Percentiles rank a stretch among this genome's conserved stretches.
phyloP scores from a whole-genome alignment of 83 land plant species.

The Picea engelmannii region DNA sequence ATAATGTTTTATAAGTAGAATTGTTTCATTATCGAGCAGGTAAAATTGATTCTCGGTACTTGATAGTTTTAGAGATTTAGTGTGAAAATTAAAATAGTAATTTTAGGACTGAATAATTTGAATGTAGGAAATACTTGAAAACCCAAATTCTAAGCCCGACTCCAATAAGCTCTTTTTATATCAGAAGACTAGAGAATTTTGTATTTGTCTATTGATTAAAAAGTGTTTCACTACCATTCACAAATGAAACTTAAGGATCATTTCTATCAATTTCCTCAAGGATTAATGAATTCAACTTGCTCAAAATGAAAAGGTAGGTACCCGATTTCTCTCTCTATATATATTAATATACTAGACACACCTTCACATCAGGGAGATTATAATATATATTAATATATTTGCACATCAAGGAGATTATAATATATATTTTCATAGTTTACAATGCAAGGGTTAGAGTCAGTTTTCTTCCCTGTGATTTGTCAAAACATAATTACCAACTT shows the following conservation, averaged over 20 bases:
- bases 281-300: too few relatives aligned
- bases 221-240: slow-evolving; percentile 32
- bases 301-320: neutral
- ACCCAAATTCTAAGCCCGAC: slow-evolving; percentile 62
- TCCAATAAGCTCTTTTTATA: slow-evolving; percentile 47
- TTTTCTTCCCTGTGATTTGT: slow-evolving; percentile 23
- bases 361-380: too few relatives aligned
- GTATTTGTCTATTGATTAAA: slow-evolving; percentile 46
- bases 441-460: slow-evolving; percentile 49
- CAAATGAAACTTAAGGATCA: neutral
- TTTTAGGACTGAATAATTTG: too few relatives aligned
- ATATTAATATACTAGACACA: slow-evolving; percentile 4
- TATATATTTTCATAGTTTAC: slow-evolving; percentile 51
- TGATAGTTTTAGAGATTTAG: too few relatives aligned
- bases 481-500: neutral
- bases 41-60: neutral
- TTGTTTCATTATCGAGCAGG: too few relatives aligned
- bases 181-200: slow-evolving; percentile 49
- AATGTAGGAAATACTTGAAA: too few relatives aligned
- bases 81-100: too few relatives aligned
- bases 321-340: too few relatives aligned
- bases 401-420: slow-evolving; percentile 52
- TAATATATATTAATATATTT: too few relatives aligned
- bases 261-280: neutral
- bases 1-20: too few relatives aligned